A percentile compares a stretch with the other conserved stretches of the same genome.
These are phyloP conservation scores for Ogataea hybrid DNA, from an alignment of 1,139 yeast genomes.

Conservation along the genomic window DNA sequence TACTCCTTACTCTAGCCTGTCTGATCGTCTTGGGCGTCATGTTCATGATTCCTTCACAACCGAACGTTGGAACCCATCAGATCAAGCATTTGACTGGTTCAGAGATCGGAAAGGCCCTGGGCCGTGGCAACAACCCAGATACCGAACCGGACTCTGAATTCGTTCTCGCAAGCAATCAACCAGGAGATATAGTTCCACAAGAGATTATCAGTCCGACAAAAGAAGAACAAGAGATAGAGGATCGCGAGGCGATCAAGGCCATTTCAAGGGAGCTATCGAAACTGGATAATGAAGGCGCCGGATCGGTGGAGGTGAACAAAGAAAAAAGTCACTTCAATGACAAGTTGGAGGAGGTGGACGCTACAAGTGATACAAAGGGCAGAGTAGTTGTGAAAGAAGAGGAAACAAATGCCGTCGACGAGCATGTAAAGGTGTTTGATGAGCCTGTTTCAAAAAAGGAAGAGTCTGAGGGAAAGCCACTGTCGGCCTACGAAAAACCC, in stretches of 20 bases:
- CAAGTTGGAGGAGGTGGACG: neutral
- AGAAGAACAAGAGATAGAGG: slow-evolving; percentile 7
- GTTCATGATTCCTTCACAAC: slow-evolving; percentile 9
- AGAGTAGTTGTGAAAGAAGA: neutral
- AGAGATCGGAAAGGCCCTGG: neutral
- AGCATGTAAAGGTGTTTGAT: neutral
- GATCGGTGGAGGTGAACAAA: neutral
- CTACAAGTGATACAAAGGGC: neutral
- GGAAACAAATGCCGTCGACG: neutral
- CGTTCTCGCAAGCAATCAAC: neutral
- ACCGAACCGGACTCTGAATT: neutral
- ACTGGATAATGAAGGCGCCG: neutral
- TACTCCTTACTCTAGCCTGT: slow-evolving; percentile 6
- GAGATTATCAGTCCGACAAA: neutral
- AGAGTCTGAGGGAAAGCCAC: neutral
- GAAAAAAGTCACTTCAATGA: neutral
- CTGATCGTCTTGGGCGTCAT: slow-evolving; percentile 6
- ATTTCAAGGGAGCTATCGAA: slow-evolving; percentile 3
- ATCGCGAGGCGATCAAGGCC: neutral
- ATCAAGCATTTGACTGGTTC: slow-evolving; percentile 6
- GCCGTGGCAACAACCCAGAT: neutral
- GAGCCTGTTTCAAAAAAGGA: neutral
- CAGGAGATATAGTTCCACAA: neutral
- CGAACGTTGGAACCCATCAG: slow-evolving; percentile 6
- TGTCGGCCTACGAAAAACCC: neutral